Evolutionary conservation across 805 yeast species (phyloP), one percentile per base, ranked within the genome.

Genomic region (Hanseniaspora pseudoguilliermondii): DNA sequence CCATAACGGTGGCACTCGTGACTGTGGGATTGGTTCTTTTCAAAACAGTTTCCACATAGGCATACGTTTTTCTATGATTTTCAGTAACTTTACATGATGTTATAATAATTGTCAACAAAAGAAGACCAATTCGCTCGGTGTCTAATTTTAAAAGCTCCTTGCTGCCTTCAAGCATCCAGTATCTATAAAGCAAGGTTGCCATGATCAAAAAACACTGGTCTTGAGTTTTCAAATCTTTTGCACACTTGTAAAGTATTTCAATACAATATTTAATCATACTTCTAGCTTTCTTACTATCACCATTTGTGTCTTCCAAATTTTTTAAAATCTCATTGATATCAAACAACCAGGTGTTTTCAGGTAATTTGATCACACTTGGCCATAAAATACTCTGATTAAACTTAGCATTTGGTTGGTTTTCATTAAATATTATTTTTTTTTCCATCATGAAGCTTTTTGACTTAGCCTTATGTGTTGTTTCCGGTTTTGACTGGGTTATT

Each of bases 141-240:
- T 60, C 60, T 6, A 60, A 57, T 27, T 70, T 69, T 29, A 69
- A 54, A 21, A 43, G 35, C 7, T 20, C 21, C 15, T 53, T 49
- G 16, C 40, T 53, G 7, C 65, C 67, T 57, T 63, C 64, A 5
- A 63, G 52, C 50, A 55, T 66, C 72, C 72, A 69, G 47, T 65
- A 67, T 43, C 72, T 60, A 61, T 62, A 69, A 47, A 68, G 65
- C 21, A 68, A 57, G 13, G 66, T 65, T 56, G 70, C 63, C 21
- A 71, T 63, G 3, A 70, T 69, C 0, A 71, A 67, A 48, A 68
- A 69, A 1, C 71, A 66, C 47, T 68, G 71, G 48, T 69, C 71
- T 52, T 67, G 66, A 2, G 68, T 57, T 23, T 64, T 66, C 42
- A 69, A 58, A 44, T 63, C 64, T 54, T 67, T 67, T 54, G 67